Evolutionary conservation across 2,329 filamentous ascomycete species (phyloP), one percentile per base, ranked within the genome.

Genomic region (Cladobotryum protrusum): DNA sequence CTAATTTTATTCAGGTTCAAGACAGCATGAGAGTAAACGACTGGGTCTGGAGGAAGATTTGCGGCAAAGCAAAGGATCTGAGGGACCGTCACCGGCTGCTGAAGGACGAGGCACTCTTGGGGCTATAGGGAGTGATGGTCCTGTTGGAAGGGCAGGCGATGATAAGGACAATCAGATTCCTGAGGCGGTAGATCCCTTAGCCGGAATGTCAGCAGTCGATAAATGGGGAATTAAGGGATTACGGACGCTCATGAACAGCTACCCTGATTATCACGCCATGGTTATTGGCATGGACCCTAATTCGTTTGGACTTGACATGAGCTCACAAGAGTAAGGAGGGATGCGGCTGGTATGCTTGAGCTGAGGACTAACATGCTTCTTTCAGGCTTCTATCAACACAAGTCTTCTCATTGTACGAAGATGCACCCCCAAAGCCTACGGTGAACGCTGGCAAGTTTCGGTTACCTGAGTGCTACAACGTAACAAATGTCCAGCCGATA

Each of bases 151-250:
- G 58, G 56, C 57, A 13, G 72, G 70, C 45, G 74, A 77, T 5
- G 68, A 72, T 42, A 69, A 73, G 48, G 71, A 72, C 11, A 54
- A 56, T 15, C 62, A 68, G 32, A 54, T 59, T 6, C 64, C 67
- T 4, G 72, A 75, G 35, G 66, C 72, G 11, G 72, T 79, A 55
- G 81, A 86, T 61, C 81, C 81, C 42, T 67, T 85, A 20, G 71
- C 73, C 43, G 78, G 79, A 42, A 82, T 85, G 81, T 66, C 76
- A n/a, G 73, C 78, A 3, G 75, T 74, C 36, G 82, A 86, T 59
- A 83, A 78, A 61, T 86, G 76, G 74, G 82, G 82, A 4, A 71
- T 85, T 43, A 85, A 85, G 61, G 82, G 82, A 9, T 69, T 85
- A 52, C 73, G 76, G 50, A 78, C 79, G 32, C 67, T 85, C 64